Evolutionary conservation across 73 alveolate species (phyloP), one percentile per base, ranked within the genome.

Genomic region (Paramecium biaurelia): DNA sequence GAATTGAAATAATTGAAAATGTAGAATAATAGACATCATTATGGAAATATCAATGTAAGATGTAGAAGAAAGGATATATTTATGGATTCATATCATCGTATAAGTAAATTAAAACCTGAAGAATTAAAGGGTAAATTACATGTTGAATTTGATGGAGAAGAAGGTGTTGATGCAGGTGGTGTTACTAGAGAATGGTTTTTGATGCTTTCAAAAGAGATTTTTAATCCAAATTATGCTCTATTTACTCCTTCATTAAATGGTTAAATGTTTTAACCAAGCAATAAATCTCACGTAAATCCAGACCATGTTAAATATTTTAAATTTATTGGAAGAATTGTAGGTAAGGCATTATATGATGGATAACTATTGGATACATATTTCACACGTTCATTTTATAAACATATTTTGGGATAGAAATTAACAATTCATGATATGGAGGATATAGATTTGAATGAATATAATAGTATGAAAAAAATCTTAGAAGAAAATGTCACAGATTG

Each of bases 131-230:
- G 85, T 32, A 86, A 86, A 67, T 67, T 94, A 18, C 93, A 95
- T 56, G 95, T 97, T 23, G 92, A 87, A 82, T 96, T 97, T 85
- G 94, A 94, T 59, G 98, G 98, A 28, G 99, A 99, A 94, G 98
- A 98, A 85, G 99, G 99, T 18, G 92, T 98, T 12, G 99, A 99
- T 92, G 99, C 99, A 15, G 99, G 99, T 1, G 99, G 99, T 35
- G 97, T 99, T 7, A 97, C 99, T 18, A 94, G 99, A 94, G 99
- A 99, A 92, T 99, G 99, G 99, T 96, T 97, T 84, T 93, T 96
- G 14, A 95, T 97, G 56, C 96, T 99, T 49, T 96, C 99, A n/a
- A 96, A 96, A 93, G 99, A 98, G 88, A 98, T 99, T 97, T 98
- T 99, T 95, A 98, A 99, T 92, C 99, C 99, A 6, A 95, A 95